Evolutionary conservation across 305 asterid species (phyloP).

Genomic region (Fraxinus albicans): DNA sequence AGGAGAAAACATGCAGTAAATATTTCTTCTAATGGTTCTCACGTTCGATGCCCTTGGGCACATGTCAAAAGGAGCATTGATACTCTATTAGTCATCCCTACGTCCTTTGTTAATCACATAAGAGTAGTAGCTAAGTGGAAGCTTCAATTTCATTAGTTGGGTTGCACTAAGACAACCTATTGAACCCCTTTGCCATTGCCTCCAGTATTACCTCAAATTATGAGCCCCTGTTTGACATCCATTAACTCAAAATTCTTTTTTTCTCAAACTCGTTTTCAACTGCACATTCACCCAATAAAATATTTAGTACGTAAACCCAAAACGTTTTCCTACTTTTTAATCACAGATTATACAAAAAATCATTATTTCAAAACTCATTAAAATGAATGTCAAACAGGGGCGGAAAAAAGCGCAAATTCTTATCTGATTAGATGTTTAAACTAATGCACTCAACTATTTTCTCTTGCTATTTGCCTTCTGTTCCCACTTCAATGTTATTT

Average conservation of each 20-base stretch:
- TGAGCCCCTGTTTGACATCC: background rate
- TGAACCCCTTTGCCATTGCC: background rate
- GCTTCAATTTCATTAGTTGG: background rate
- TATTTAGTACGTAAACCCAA: too few species aligned
- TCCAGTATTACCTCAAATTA: background rate
- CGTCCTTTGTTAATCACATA: background rate
- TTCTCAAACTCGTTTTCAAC: too few species aligned
- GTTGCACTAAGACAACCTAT: background rate
- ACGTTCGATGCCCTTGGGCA: background rate
- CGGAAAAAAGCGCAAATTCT: background rate
- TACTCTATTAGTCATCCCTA: background rate
- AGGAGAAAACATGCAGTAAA: background rate
- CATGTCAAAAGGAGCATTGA: background rate
- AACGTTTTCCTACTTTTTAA: too few species aligned
- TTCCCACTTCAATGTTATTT: background rate
- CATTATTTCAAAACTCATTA: too few species aligned
- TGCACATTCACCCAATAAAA: too few species aligned
- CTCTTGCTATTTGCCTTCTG: background rate
- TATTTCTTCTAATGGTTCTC: background rate
- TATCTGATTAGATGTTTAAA: background rate
- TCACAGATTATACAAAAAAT: too few species aligned
- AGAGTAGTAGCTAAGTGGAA: background rate
- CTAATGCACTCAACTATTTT: background rate
- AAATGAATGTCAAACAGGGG: too few species aligned
- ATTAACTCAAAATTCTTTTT: too few species aligned